Evolutionary conservation across 2,329 filamentous ascomycete genomes (phyloP), one percentile per base, ranked within the genome.

Genomic region (Emmonsiellopsis sp.): DNA sequence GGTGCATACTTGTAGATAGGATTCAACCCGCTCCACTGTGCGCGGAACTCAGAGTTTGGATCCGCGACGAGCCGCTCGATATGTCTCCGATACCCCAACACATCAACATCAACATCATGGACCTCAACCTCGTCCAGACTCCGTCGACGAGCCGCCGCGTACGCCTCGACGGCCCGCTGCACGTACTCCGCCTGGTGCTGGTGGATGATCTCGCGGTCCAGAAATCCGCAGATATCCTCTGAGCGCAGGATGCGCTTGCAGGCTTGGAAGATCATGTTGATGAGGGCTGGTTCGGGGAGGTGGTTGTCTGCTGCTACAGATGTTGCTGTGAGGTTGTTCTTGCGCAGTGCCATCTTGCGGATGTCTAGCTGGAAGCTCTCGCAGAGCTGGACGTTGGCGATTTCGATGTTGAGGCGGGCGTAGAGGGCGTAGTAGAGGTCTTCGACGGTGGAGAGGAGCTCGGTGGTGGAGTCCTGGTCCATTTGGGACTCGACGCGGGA

Each of bases 391-490:
- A 68, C 61, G 15, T 60, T 66, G 5, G 62, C 63, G 37, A 72
- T 65, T 50, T 73, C 70, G 43, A 68, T 62, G n/a, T 66, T 60
- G 6, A 73, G 46, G 35, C 68, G 62, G 2, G 70, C 61, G 51
- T 69, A 70, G 26, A 71, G 51, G 9, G 64, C 60, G 51, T 71
- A 71, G 51, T 64, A 73, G 7, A 73, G 59, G 30, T 66, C 65
- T 50, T 72, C 68, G 15, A 64, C 58, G 10, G 59, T 62, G n/a
- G 63, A 59, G 44, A 71, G 63, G n/a, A 73, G 59, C 5, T 59
- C 55, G 20, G 55, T 45, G 13, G 67, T 58, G 5, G 63, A 64
- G 3, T 62, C 54, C n/a, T 62, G 61, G 20, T 53, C 57, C 16
- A 70, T 54, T 13, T 65, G 51, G 20, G 56, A 48, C 52, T 73